Conservation (phyloP, 2,329 filamentous ascomycete genomes). For the Reticulascus tulasneorum region DNA sequence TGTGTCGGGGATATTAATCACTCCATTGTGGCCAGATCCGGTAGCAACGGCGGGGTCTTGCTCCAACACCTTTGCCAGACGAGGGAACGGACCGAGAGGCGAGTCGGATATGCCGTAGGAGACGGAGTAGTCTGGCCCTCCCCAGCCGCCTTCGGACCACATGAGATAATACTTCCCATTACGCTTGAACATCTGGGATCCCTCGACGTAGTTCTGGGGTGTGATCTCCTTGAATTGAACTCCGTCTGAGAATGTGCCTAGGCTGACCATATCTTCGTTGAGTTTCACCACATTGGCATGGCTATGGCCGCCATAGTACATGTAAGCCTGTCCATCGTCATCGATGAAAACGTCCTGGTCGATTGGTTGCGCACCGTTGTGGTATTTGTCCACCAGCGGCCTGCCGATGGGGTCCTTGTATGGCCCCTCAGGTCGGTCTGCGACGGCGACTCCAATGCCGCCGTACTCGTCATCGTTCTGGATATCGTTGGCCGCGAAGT, state of each 20-base stretch:
- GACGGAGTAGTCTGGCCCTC: conserved; percentile 38
- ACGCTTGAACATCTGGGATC: conserved; percentile 33
- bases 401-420: conserved; percentile 54
- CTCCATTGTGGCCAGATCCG: conserved; percentile 39
- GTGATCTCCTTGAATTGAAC: conserved; percentile 38
- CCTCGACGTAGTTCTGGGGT: conserved; percentile 39
- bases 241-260: conserved; percentile 31
- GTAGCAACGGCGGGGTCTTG: conserved; percentile 36
- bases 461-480: conserved; percentile 44
- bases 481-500: conserved; percentile 52
- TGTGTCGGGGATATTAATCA: conserved; percentile 39
- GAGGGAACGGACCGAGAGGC: conserved; percentile 38
- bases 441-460: conserved; percentile 57
- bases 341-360: conserved; percentile 60
- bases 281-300: conserved; percentile 38
- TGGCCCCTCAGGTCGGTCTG: conserved; percentile 53
- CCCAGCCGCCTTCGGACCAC: conserved; percentile 28
- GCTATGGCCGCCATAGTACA: conserved; percentile 56
- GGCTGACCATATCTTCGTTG: conserved; percentile 38
- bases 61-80: conserved; percentile 37
- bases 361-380: conserved; percentile 41
- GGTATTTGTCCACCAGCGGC: conserved; percentile 37
- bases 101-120: conserved; percentile 38
- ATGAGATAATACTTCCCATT: conserved; percentile 33
- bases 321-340: conserved; percentile 50